Base-by-base conservation (phyloP, 2,329 filamentous ascomycete genomes). In the Pyrenochaeta sp. region DNA sequence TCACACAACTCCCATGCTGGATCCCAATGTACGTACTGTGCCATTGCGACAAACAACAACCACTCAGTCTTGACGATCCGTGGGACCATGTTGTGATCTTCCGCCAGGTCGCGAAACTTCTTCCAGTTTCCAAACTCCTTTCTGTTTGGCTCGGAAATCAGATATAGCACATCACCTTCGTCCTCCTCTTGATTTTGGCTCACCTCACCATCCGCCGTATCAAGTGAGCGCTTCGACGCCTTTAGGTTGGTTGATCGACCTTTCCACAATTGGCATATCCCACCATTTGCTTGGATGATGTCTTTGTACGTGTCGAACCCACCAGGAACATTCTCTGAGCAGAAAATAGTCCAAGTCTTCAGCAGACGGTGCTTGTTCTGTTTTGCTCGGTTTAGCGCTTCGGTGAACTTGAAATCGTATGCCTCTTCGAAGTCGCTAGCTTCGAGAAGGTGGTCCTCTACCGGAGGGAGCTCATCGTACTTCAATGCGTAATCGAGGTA, bases 251-350 rank as follows among this genome's bases (percentile, higher is more conserved):
- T 86, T 42, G 87, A 84, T 13, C 89, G 84, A 6, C 88, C 88
- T 20, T 83, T 82, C 74, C 91, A 97, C 15, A 88, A 74, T 63
- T 85, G 81, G 69, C 93, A 95, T 18, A 85, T 83, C 17, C 92
- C 94, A 10, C 93, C 91, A 68, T 99, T 99, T 44, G 89, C 87
- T 66, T 88, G 84, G 36, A 93, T 88, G 55, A 99, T 96, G 24
- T 85, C 81, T 63, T 87, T 87, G 76, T 90, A 97, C 37, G 88
- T 92, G 1, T 93, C 89, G 32, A 86, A 84, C 0, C 91, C 91
- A 51, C 93, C 92, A 26, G 82, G 83, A 48, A 97, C 87, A 27
- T 83, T 82, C 28, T 88, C 82, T 0, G 91, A 90, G 67, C 91
- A 95, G 74, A 94, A 97, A 20, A 99, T 84, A 2, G 86, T 85